These are phyloP conservation scores for Coprinopsis sp. DNA, from an alignment of 768 basidiomycete species.

Conservation along the genomic window DNA sequence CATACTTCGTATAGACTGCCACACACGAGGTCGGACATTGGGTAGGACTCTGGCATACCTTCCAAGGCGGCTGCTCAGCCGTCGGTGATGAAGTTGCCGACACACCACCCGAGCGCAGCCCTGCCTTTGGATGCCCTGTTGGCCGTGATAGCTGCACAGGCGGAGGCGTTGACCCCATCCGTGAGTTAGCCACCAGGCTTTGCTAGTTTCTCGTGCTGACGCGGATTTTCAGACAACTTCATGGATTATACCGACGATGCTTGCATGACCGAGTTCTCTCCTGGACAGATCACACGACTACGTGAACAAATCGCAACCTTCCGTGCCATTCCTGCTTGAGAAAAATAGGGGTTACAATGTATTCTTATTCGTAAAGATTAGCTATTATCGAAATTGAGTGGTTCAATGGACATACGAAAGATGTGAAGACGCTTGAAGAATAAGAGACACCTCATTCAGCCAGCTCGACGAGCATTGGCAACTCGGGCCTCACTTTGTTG, in stretches of 20 bases:
- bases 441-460: no score
- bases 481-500: no score
- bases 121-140: slow-evolving; percentile 39
- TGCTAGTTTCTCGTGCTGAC: background rate
- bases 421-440: no score
- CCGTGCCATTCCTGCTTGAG: slow-evolving; percentile 5
- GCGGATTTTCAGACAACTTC: slow-evolving; percentile 26
- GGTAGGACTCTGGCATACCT: slow-evolving; percentile 56
- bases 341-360: no score
- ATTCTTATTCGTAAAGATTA: no score
- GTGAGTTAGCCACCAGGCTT: slow-evolving; percentile 19
- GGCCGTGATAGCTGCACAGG: slow-evolving; percentile 32
- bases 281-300: slow-evolving; percentile 22
- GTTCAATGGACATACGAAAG: no score
- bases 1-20: slow-evolving; percentile 31
- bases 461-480: no score
- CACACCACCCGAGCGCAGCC: slow-evolving; percentile 41
- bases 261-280: slow-evolving; percentile 27
- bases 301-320: slow-evolving; percentile 4
- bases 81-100: slow-evolving; percentile 41
- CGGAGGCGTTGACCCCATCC: slow-evolving; percentile 42
- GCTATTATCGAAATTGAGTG: no score
- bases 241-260: slow-evolving; percentile 31
- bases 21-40: slow-evolving; percentile 60
- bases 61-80: slow-evolving; percentile 44